Conservation (phyloP, 2,329 filamentous ascomycete genomes). For the Lecanosticta acicola region DNA sequence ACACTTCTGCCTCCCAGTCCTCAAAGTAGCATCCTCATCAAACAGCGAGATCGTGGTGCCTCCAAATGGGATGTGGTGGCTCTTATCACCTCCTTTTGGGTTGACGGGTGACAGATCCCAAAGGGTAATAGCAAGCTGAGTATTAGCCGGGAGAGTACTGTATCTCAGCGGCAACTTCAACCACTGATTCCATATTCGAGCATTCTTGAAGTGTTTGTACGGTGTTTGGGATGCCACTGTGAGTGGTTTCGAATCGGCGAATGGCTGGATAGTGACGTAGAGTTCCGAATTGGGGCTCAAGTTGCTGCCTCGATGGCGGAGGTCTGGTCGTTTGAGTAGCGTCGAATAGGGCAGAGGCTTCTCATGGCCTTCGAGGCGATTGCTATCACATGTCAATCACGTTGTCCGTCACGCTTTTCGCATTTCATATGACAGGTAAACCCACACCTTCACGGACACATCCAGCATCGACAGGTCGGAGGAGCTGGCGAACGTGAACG, state of each 20-base stretch:
- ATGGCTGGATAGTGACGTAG: constrained; percentile 87
- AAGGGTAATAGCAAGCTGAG: constrained; percentile 83
- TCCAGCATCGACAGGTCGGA: constrained; percentile 68
- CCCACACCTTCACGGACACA: constrained; percentile 59
- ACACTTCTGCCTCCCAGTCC: constrained; percentile 91
- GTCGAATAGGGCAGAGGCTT: constrained; percentile 69
- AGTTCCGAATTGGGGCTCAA: constrained; percentile 79
- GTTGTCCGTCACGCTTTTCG: neutral
- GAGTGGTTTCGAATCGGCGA: constrained; percentile 91
- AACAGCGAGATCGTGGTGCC: constrained; percentile 91
- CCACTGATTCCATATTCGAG: constrained; percentile 88
- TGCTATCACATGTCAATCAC: constrained; percentile 35
- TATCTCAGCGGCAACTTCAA: constrained; percentile 80
- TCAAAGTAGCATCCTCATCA: constrained; percentile 81
- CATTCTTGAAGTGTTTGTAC: constrained; percentile 81
- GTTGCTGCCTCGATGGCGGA: constrained; percentile 84
- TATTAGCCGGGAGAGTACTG: constrained; percentile 71
- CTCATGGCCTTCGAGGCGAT: constrained; percentile 72
- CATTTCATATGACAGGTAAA: constrained; percentile 20
- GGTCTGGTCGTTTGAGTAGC: constrained; percentile 68
- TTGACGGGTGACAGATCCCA: constrained; percentile 89
- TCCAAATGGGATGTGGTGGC: constrained; percentile 83
- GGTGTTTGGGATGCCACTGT: constrained; percentile 88
- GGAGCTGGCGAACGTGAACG: constrained; percentile 91
- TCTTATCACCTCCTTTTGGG: constrained; percentile 60